These are phyloP conservation scores for Besnoitia besnoiti DNA, from an alignment of 169 alveolate species.

Conservation along the genomic window DNA sequence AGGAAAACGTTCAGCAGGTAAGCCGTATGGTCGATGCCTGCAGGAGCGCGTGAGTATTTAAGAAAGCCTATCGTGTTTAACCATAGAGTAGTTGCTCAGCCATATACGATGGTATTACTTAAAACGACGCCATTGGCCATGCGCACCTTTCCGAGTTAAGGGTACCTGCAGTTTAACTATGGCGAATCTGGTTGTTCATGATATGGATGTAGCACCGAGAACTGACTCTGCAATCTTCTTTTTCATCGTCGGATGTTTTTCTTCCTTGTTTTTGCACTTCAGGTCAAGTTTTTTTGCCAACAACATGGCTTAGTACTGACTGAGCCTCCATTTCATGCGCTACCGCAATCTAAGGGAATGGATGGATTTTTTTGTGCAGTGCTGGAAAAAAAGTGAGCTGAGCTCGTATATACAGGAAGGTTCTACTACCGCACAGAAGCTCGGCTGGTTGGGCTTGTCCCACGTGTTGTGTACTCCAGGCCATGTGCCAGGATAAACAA, in stretches of 20 bases:
- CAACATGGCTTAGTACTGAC: constrained; percentile 78
- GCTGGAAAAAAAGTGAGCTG: constrained; percentile 73
- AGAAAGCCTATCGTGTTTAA: not conserved
- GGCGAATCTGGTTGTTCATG: no score
- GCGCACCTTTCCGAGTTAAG: not conserved
- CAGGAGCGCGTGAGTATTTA: not conserved
- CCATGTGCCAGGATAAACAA: no score
- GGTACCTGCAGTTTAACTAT: no score
- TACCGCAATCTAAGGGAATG: constrained; percentile 92
- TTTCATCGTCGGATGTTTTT: not conserved
- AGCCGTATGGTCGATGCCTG: not conserved
- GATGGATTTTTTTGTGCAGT: constrained; percentile 94
- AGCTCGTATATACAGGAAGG: no score
- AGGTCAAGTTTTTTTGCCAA: constrained; percentile 74
- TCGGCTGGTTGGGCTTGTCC: no score
- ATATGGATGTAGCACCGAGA: no score
- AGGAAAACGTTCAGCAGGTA: constrained; percentile 84
- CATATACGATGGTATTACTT: not conserved
- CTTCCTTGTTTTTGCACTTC: constrained; percentile 42
- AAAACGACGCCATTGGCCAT: not conserved
- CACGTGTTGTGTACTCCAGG: no score
- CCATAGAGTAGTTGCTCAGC: not conserved
- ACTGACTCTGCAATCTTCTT: no score
- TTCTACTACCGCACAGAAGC: no score
- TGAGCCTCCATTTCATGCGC: constrained; percentile 84